Conservation (phyloP, 208 protist genomes). For the Trypanosoma lewisi region DNA sequence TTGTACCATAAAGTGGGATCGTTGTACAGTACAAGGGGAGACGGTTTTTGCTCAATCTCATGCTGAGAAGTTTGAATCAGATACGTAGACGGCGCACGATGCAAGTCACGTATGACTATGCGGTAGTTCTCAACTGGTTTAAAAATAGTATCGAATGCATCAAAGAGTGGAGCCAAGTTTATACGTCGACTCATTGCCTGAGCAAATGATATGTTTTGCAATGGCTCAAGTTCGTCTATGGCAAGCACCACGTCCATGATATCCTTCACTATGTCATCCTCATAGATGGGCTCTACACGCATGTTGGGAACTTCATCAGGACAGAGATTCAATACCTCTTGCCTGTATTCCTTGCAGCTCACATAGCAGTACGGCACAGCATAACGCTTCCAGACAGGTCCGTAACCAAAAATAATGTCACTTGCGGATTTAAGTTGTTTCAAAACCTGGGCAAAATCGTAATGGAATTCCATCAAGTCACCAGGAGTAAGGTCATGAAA, state of each 20-base stretch:
- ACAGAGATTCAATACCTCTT: slow-evolving; percentile 79
- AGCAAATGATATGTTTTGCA: slow-evolving; percentile 66
- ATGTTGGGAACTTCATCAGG: slow-evolving; percentile 85
- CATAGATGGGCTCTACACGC: slow-evolving; percentile 77
- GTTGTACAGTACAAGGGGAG: slow-evolving; percentile 72
- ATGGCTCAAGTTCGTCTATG: slow-evolving; percentile 68
- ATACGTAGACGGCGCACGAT: slow-evolving; percentile 62
- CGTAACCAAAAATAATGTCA: slow-evolving; percentile 74
- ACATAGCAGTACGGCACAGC: slow-evolving; percentile 82
- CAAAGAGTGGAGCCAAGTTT: slow-evolving; percentile 77
- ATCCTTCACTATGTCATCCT: slow-evolving; percentile 84
- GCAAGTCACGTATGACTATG: slow-evolving; percentile 69
- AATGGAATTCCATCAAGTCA: slow-evolving; percentile 87
- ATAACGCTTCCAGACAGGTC: slow-evolving; percentile 83
- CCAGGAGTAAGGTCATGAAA: slow-evolving; percentile 87
- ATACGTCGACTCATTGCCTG: slow-evolving; percentile 74
- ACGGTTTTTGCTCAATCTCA: slow-evolving; percentile 66
- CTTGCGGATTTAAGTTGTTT: slow-evolving; percentile 49
- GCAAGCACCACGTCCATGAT: slow-evolving; percentile 80
- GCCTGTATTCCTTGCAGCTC: slow-evolving; percentile 68
- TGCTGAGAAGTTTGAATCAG: slow-evolving; percentile 64
- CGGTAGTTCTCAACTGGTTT: slow-evolving; percentile 80
- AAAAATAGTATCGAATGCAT: slow-evolving; percentile 80
- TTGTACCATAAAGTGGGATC: slow-evolving; percentile 74
- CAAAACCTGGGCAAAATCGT: slow-evolving; percentile 79